A percentile compares a stretch with the other conserved stretches of the same genome.
Evolutionary conservation across 1,284 basidiomycete species (phyloP).

Genomic region (Cryptococcus deneoformans): DNA sequence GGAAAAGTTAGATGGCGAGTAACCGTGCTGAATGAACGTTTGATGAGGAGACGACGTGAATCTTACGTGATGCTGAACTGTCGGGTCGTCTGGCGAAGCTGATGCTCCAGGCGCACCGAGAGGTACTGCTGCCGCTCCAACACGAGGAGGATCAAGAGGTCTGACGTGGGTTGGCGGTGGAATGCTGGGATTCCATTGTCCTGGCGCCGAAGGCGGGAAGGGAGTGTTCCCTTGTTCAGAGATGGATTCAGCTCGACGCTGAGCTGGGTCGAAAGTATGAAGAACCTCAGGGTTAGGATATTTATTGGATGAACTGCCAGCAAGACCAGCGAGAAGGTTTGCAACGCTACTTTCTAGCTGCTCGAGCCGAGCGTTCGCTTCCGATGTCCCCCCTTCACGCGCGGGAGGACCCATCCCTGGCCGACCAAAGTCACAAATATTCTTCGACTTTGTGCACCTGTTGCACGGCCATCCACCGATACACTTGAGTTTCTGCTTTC

Average conservation of each 20-base stretch:
- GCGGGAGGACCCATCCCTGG: slow-evolving; percentile 5
- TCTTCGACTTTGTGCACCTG: slow-evolving; percentile 23
- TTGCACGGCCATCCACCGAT: slow-evolving; percentile 32
- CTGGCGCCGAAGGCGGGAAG: slow-evolving; percentile 4
- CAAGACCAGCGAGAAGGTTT: slow-evolving; percentile 26
- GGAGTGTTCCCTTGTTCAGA: slow-evolving; percentile 1
- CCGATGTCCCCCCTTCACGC: background rate
- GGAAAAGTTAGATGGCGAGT: slow-evolving; percentile 10
- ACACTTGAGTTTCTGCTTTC: slow-evolving; percentile 31
- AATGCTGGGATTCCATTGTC: slow-evolving; percentile 5
- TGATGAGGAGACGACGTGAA: slow-evolving; percentile 18
- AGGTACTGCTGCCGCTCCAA: background rate
- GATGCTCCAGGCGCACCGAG: background rate
- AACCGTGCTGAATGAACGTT: slow-evolving; percentile 1
- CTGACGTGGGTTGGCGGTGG: slow-evolving; percentile 19
- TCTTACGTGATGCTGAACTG: slow-evolving; percentile 14
- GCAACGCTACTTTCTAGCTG: slow-evolving; percentile 32
- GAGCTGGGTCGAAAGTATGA: slow-evolving; percentile 11
- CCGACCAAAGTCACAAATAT: slow-evolving; percentile 26
- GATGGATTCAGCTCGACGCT: slow-evolving; percentile 3
- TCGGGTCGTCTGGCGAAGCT: slow-evolving; percentile 10
- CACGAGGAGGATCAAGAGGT: slow-evolving; percentile 16
- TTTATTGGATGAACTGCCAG: slow-evolving; percentile 1
- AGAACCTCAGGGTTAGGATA: slow-evolving; percentile 16
- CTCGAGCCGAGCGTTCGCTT: slow-evolving; percentile 19